These are phyloP conservation scores for Blakeslea trispora DNA, from an alignment of 371 early-diverging fungal species.

Conservation along the genomic window DNA sequence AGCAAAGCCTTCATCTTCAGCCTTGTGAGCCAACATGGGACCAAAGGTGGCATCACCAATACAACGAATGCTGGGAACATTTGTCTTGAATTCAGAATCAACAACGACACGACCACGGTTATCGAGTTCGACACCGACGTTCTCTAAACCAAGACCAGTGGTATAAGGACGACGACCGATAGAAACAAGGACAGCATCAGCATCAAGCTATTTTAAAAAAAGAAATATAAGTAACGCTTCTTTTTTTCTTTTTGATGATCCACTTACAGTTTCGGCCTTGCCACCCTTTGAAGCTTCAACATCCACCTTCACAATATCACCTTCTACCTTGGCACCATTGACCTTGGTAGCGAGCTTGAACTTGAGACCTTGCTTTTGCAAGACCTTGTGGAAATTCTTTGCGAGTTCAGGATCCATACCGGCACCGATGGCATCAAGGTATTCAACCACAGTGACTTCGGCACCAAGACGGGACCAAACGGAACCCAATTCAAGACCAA, in stretches of 20 bases:
- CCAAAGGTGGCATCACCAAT: conserved; percentile 98
- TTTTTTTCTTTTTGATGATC: neutral
- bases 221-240: neutral
- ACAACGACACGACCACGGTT: conserved; percentile 88
- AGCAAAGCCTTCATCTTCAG: conserved; percentile 98
- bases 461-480: conserved; percentile 97
- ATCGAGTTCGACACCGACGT: conserved; percentile 87
- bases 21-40: conserved; percentile 99
- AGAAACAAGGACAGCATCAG: conserved; percentile 92
- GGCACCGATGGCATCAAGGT: conserved; percentile 90
- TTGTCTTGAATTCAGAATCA: conserved; percentile 90
- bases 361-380: conserved; percentile 96
- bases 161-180: conserved; percentile 97
- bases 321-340: conserved; percentile 76
- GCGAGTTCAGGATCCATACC: conserved; percentile 97
- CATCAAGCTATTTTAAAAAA: conserved; percentile 71
- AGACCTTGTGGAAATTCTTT: conserved; percentile 87
- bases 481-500: conserved; percentile 97
- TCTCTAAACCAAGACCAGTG: conserved; percentile 88
- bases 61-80: conserved; percentile 86
- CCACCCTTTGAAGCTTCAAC: conserved; percentile 91
- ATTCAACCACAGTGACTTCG: conserved; percentile 96
- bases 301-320: conserved; percentile 87
- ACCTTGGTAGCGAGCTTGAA: conserved; percentile 98
- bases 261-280: conserved; percentile 71